Conservation (phyloP, 257 asterid species). For the Galeopsis tetrahit region DNA sequence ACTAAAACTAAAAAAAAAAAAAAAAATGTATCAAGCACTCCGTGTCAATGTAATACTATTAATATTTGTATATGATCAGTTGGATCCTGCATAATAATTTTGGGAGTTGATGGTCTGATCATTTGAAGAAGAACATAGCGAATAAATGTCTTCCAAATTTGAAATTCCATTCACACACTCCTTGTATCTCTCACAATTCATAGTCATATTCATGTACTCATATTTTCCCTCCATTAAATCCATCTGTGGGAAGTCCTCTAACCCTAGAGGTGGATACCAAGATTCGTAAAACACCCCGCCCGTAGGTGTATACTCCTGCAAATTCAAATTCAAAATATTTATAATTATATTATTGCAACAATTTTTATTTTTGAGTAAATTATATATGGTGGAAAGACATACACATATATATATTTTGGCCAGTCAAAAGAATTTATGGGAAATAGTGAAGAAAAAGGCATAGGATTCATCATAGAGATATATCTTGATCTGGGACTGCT, state of each 20-base stretch:
- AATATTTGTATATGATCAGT: conserved; percentile 26
- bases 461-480: conserved; percentile 34
- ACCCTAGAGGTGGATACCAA: conserved; percentile 40
- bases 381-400: conserved; percentile 37
- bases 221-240: conserved; percentile 39
- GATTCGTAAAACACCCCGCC: conserved; percentile 32
- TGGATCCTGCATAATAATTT: conserved; percentile 39
- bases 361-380: neutral
- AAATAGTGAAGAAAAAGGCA: conserved; percentile 51
- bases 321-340: neutral
- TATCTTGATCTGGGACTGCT: conserved; percentile 38
- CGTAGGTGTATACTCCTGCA: conserved; percentile 45
- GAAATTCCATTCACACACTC: conserved; percentile 40
- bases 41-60: conserved; percentile 14
- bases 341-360: neutral
- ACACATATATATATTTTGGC: conserved; percentile 28
- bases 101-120: conserved; percentile 37
- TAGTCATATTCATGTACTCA: conserved; percentile 27
- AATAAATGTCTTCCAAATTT: conserved; percentile 49
- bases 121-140: conserved; percentile 43
- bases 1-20: neutral
- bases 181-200: conserved; percentile 37
- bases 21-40: neutral
- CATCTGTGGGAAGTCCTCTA: conserved; percentile 54
- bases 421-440: conserved; percentile 65